Evolutionary conservation across 768 basidiomycete species (phyloP), one percentile per base, ranked within the genome.

Genomic region (Boletus rufocinnamomeus): DNA sequence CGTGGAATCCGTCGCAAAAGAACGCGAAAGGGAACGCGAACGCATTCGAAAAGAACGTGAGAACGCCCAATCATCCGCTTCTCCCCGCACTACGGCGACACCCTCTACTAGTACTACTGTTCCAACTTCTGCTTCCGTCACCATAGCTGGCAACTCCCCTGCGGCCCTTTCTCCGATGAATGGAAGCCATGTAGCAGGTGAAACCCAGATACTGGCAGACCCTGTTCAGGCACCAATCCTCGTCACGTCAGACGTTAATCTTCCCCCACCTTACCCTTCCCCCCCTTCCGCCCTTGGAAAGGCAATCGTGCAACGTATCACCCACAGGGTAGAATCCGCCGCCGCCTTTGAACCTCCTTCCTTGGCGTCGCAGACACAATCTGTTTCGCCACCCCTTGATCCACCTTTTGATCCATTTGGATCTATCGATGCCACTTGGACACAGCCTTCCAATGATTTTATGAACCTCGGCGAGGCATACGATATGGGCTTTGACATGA

Each of bases 1-100:
- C 64, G 88, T 93, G 7, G 92, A 93, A 56, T 81, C 82, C 10
- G 81, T 92, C 6, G 86, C 85, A 4, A 83, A 83, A 61, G 92
- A 93, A 64, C 78, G 92, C 19, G 92, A 93, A 59, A 78, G 79
- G 56, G 91, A 94, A 69, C 79, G 89, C 7, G 90, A 92, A 63
- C 79, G 89, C 28, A 78, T 91, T 48, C 84, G 84, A 63, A 76
- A 81, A 48, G 89, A 88, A 69, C 76, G 87, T 21, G 87, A 90
- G 65, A 77, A 73, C 38, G 77, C 71, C 27, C 66, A 71, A 21
- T 51, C 66, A 38, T 72, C 72, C 7, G 56, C 66, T 43, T 74
- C 75, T 50, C 67, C 73, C 3, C 63, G 62, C 16, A 55, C 61
- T 34, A 48, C 59, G 50, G 41, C 61, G 4, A 73, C 70, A 17